Evolutionary conservation across 495 filamentous ascomycete species (phyloP), one percentile per base, ranked within the genome.

Genomic region (Schizothecium vesticola): DNA sequence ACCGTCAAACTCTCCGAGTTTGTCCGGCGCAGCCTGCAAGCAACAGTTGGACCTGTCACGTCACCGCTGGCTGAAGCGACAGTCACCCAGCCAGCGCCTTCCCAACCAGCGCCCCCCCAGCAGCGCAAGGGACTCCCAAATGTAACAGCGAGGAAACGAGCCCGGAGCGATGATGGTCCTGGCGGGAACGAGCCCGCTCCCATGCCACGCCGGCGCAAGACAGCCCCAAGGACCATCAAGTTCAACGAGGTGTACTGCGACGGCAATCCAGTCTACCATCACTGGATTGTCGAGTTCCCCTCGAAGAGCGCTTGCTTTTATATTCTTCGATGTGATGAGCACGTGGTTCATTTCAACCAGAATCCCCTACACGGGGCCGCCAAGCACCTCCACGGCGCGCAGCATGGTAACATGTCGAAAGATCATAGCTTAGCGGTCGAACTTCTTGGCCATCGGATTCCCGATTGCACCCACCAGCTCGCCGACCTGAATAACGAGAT

Each of bases 301-400:
- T 21, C 63, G 0, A 29, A 56, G 3, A 74, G 70, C 8, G 57
- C 63, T 4, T 28, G 69, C 0, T 83, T 73, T 67, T 83, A 81
- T 56, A 82, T 84, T 22, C 55, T 83, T 13, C 78, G 75, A 66
- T 84, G 82, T 66, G 80, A 80, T 16, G 72, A 80, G 60, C 82
- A 84, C 16, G 63, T 67, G 0, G 74, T 81, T 16, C 80, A 80
- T 21, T 84, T 84, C 63, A 77, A 72, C n/a, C 66, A 24, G n/a
- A 75, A 79, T 59, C 74, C 81, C 0, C 62, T 82, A 7, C 61
- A 63, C 1, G 82, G 80, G n/a, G 81, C 82, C 1, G 80, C 79
- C 0, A 81, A 79, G 56, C 82, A 84, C 60, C 67, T 84, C 1
- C 75, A 76, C 23, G 74, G 79, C 11, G 62, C 59, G 5, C 65